Evolutionary conservation across 345 rosid genomes (phyloP).

Genomic region (Physaria fendleri): DNA sequence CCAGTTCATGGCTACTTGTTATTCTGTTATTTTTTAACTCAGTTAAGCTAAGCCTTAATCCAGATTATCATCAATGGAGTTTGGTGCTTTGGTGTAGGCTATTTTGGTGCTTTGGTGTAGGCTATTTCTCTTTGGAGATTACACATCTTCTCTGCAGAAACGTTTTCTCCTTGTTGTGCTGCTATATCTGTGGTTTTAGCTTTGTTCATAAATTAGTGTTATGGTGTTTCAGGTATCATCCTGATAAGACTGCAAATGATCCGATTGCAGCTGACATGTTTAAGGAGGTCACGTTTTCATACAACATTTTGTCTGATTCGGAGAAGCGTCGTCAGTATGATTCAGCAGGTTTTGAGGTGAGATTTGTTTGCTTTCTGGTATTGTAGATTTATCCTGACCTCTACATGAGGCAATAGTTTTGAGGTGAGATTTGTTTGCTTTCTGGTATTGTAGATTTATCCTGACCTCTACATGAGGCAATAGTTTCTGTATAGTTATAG

Average conservation of each 20-base stretch:
- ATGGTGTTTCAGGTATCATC: slow-evolving; percentile 74
- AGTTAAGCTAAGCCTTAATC: neutral
- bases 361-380: slow-evolving; percentile 7
- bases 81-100: neutral
- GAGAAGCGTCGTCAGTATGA: slow-evolving; percentile 86
- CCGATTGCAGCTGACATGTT: slow-evolving; percentile 89
- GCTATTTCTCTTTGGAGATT: slow-evolving; percentile 2
- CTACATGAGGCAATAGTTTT: neutral
- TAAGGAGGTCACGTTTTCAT: slow-evolving; percentile 91
- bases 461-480: neutral
- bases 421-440: slow-evolving; percentile 45
- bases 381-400: neutral
- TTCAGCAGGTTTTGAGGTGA: slow-evolving; percentile 95
- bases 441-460: neutral
- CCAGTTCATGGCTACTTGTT: neutral
- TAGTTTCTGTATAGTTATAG: neutral
- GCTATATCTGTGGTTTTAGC: neutral
- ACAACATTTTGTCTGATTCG: slow-evolving; percentile 85
- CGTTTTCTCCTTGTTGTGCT: neutral
- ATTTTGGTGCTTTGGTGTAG: neutral
- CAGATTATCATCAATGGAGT: neutral
- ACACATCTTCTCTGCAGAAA: neutral
- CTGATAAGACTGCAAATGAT: slow-evolving; percentile 95
- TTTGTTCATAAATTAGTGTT: neutral
- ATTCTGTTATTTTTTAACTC: neutral